Conservation (phyloP, 768 basidiomycete genomes). For the Mycena capillaripes region DNA sequence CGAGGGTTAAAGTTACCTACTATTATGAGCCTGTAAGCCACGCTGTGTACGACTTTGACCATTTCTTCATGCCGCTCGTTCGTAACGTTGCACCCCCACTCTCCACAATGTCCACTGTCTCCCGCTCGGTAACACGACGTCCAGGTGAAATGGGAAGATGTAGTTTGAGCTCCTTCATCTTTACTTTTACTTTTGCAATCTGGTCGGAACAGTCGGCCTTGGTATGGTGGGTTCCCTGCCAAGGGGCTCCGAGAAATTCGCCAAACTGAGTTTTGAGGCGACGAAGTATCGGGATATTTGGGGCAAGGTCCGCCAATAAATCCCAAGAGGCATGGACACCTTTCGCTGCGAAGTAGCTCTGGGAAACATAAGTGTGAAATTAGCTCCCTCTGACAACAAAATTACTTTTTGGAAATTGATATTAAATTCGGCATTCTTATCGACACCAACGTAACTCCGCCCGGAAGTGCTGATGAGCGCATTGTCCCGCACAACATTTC, state of each 20-base stretch:
- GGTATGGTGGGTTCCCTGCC: constrained; percentile 18
- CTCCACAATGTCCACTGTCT: background rate
- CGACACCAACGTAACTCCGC: background rate
- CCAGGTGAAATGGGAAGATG: background rate
- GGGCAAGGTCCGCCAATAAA: background rate
- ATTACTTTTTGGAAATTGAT: constrained; percentile 22
- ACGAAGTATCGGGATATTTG: constrained; percentile 1
- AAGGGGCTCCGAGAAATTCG: constrained; percentile 11
- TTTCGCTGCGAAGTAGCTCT: constrained; percentile 13
- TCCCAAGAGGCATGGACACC: constrained; percentile 21
- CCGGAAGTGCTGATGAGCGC: background rate
- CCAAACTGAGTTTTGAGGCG: constrained; percentile 18
- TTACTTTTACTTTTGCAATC: background rate
- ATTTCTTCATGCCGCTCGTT: background rate
- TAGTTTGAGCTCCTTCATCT: background rate
- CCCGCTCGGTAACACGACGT: background rate
- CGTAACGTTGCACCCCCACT: background rate
- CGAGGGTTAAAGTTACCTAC: background rate
- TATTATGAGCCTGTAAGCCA: background rate
- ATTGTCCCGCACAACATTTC: constrained; percentile 13
- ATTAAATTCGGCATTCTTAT: constrained; percentile 20
- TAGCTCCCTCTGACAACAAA: too few relatives aligned
- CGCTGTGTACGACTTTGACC: background rate
- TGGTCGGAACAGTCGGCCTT: background rate
- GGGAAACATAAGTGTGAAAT: background rate